Base-by-base conservation (phyloP, 768 basidiomycete genomes). In the Suillus hirtellus region DNA sequence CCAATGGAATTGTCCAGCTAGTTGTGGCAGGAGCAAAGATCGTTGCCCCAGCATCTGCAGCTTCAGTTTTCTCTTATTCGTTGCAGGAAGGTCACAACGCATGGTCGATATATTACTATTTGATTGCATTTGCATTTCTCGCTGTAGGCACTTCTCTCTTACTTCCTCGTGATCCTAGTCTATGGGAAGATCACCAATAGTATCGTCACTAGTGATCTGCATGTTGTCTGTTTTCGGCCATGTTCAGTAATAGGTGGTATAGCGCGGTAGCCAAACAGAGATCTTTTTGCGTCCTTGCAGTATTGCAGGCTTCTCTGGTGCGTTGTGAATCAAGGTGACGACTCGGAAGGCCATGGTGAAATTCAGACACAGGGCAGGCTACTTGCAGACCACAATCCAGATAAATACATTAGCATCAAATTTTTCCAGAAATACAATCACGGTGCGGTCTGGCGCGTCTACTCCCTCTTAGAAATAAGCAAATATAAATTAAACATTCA, bases 21-120 rank as follows among this genome's bases (percentile, higher is more conserved):
- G 34, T n/a, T 53, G 52, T 35, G 34, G 34, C 52, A 53, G 52
- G 52, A n/a, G 34, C 52, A 34, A 53, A 31, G 19, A 53, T 53
- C 17, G 1, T n/a, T n/a, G 52, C 19, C 11, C 52, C 52, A 53
- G 31, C 52, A 35, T 53, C 52, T 35, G 52, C 34, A 35, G 19
- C 52, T 35, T 53, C 52, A 3, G 52, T 53, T 5, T 53, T 53
- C 52, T 53, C 52, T 12, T 34, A n/a, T 53, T 53, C 52, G 11
- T n/a, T 53, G 11, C 52, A 53, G 34, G 34, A 12, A 35, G 52
- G 52, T 7, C 52, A n/a, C 3, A 6, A 53, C 12, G 11, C 19
- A 19, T 53, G 52, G 52, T 11, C 1, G 34, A 31, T 53, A 53
- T 53, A 53, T 19, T 53, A 53, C 34, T 53, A n/a, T 11, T n/a